phyloP scores from a whole-genome alignment of 306 rosid species.

The Citrullus colocynthis region DNA sequence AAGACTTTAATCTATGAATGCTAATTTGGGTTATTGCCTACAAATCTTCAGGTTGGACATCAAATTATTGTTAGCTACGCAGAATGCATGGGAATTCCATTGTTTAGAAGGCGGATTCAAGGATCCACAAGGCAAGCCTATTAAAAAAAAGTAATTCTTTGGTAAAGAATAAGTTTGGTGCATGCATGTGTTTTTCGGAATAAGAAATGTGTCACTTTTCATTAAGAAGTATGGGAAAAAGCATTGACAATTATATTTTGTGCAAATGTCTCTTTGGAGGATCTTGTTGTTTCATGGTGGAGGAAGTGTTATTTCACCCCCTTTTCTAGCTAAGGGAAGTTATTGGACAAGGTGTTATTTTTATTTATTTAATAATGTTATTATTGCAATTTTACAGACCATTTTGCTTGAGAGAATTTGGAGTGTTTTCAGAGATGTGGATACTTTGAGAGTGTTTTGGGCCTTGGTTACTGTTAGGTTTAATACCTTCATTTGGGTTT shows the following conservation, averaged over 20 bases:
- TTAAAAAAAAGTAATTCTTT: slow-evolving; percentile 17
- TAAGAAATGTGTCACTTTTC: not conserved
- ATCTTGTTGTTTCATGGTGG: not conserved
- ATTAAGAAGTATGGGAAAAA: not conserved
- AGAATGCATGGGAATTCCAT: slow-evolving; percentile 94
- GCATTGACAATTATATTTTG: not conserved
- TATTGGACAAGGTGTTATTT: not conserved
- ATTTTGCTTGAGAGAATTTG: not conserved
- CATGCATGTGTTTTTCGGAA: not conserved
- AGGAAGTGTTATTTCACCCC: not conserved
- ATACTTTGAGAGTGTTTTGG: not conserved
- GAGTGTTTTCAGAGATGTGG: not conserved
- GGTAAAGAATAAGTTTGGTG: slow-evolving; percentile 13
- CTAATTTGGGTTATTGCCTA: not conserved
- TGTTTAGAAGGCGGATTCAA: slow-evolving; percentile 81
- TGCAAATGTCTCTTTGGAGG: not conserved
- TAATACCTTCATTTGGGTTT: not conserved
- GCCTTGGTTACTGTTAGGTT: not conserved
- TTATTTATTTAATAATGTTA: not conserved
- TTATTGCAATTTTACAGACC: not conserved
- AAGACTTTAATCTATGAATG: not conserved
- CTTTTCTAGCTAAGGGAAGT: not conserved
- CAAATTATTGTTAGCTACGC: slow-evolving; percentile 76
- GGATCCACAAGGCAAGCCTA: slow-evolving; percentile 92
- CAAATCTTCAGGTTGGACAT: slow-evolving; percentile 77